A percentile compares a stretch with the other conserved stretches of the same genome.
Conservation (phyloP, 1,284 basidiomycete species). For the Sporisorium exsertum region DNA sequence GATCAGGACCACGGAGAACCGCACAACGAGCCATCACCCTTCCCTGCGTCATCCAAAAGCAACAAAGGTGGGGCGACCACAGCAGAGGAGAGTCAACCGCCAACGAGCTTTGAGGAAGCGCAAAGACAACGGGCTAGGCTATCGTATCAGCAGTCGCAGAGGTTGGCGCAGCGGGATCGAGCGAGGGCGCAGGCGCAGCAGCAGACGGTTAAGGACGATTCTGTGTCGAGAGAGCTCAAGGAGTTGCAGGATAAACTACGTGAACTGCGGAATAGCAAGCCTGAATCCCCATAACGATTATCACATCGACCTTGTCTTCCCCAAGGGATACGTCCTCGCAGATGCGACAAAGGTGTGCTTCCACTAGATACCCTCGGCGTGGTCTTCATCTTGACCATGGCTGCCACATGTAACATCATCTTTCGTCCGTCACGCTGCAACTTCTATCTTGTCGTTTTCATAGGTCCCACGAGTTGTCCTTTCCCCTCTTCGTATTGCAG, state of each 20-base stretch:
- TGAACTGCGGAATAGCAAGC: conserved; percentile 26
- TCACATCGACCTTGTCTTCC: not conserved
- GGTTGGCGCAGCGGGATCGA: conserved; percentile 41
- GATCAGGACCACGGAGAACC: conserved; percentile 53
- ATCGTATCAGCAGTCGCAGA: conserved; percentile 42
- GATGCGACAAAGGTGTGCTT: not conserved
- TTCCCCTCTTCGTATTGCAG: not conserved
- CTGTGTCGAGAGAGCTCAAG: conserved; percentile 39
- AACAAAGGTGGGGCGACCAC: conserved; percentile 1
- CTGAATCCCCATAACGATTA: not conserved
- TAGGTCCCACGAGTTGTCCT: too few relatives aligned
- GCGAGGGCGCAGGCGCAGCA: conserved; percentile 20
- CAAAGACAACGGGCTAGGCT: conserved; percentile 37
- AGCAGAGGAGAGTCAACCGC: not conserved
- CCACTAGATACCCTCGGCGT: conserved; percentile 5
- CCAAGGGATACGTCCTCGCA: not conserved
- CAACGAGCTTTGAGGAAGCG: conserved; percentile 39
- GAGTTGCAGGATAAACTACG: conserved; percentile 52
- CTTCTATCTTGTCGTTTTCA: too few relatives aligned
- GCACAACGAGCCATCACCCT: conserved; percentile 57
- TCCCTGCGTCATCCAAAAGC: conserved; percentile 5
- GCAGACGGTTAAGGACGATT: conserved; percentile 24
- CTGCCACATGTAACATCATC: conserved; percentile 8
- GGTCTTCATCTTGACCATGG: not conserved
- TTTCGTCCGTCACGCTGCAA: not conserved